Base-by-base conservation (phyloP, 2,329 filamentous ascomycete genomes). In the Cercospora brassicicola region DNA sequence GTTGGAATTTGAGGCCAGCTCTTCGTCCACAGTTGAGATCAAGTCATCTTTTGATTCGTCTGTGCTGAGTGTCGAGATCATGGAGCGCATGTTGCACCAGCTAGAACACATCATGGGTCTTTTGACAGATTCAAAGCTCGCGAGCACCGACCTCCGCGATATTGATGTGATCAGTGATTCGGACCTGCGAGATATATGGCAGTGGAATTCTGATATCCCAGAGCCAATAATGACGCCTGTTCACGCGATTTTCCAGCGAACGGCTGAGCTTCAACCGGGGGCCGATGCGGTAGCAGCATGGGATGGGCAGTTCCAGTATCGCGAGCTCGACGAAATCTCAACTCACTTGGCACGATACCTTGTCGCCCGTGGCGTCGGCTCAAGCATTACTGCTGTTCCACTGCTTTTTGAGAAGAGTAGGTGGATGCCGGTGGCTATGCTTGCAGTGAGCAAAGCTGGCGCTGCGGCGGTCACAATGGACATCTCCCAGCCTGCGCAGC, bases 361-460 rank as follows among this genome's bases (percentile, higher is more conserved):
- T 23, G 9, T 23, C 11, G 13, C 20, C 10, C 31, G 33, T 6
- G 57, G 57, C 4, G 57, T 60, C 9, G 57, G 57, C 2, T 60
- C 57, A 15, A 36, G 57, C 57, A 56, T 55, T 26, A n/a, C 11
- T 61, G 56, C 53, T 10, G 69, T 76, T 9, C 69, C 74, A 7
- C 31, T 75, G 10, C 75, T 69, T 59, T 73, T 76, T 28, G 70
- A 74, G 57, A 76, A 76, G 60, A 73, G 71, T 13, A 68, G 60
- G 63, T 77, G 73, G 73, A 72, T 68, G 42, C 68, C 69, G 26
- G 69, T 77, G 33, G 75, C 69, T 33, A 73, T 75, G 60, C 68
- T 73, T 59, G 76, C 69, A 45, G 59, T 67, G 8, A 75, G 78
- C 70, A 79, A 78, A 67, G 74, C 74, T 11, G 76, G 76, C 42